These are phyloP conservation scores for Nemania sp. DNA, from an alignment of 2,329 filamentous ascomycete genomes.

Conservation along the genomic window DNA sequence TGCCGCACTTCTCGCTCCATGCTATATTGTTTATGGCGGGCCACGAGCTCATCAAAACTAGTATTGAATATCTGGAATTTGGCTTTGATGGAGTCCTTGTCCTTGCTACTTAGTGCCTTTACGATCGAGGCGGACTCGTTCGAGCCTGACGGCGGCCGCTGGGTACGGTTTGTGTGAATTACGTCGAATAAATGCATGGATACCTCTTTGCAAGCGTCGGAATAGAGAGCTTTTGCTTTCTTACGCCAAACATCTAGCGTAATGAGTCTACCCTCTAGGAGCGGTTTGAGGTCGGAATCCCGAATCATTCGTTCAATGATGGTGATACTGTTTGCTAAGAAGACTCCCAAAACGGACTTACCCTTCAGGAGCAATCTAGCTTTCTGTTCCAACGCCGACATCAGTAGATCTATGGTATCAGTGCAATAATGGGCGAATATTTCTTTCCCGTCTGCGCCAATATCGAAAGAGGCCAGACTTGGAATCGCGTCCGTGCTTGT, in stretches of 20 bases:
- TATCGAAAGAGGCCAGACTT: conserved; percentile 82
- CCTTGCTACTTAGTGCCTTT: conserved; percentile 86
- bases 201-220: conserved; percentile 88
- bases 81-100: conserved; percentile 95
- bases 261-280: conserved; percentile 75
- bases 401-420: conserved; percentile 86
- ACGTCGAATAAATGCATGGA: conserved; percentile 88
- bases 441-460: conserved; percentile 87
- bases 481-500: conserved; percentile 73
- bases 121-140: conserved; percentile 87
- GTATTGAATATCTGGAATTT: conserved; percentile 95
- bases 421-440: conserved; percentile 91
- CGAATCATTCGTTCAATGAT: conserved; percentile 87
- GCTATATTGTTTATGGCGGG: conserved; percentile 81
- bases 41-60: conserved; percentile 88
- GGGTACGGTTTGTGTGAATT: conserved; percentile 84
- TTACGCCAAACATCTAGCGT: conserved; percentile 88
- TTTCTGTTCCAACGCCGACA: conserved; percentile 80
- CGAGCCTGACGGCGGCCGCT: conserved; percentile 78
- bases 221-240: conserved; percentile 83
- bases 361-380: conserved; percentile 78
- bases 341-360: conserved; percentile 85
- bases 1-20: conserved; percentile 93
- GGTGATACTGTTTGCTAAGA: conserved; percentile 87
- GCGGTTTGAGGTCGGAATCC: conserved; percentile 79